A percentile compares a stretch with the other conserved stretches of the same genome.
phyloP scores from a whole-genome alignment of 495 filamentous ascomycete genomes.

The Neurospora sp. region DNA sequence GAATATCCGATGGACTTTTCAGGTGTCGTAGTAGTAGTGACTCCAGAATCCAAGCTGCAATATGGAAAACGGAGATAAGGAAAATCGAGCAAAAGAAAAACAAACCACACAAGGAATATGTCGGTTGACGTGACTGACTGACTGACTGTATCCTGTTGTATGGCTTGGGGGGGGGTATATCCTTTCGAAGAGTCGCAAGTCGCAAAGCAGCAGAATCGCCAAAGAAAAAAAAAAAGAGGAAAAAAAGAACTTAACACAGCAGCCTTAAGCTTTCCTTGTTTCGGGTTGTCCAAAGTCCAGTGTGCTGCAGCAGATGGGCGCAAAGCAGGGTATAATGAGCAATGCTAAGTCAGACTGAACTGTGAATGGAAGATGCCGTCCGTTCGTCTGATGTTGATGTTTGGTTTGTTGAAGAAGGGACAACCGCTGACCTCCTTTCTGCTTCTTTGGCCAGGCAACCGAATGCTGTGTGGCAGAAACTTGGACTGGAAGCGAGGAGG shows the following conservation, averaged over 20 bases:
- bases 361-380: neutral
- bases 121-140: neutral
- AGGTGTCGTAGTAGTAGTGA: neutral
- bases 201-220: neutral
- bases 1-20: neutral
- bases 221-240: neutral
- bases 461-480: neutral
- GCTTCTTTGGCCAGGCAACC: neutral
- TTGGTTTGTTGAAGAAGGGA: neutral
- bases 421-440: neutral
- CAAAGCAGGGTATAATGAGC: conserved; percentile 17
- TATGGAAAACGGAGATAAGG: neutral
- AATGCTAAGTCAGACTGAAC: conserved; percentile 1
- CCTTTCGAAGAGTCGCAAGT: neutral
- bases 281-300: neutral
- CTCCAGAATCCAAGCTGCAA: neutral
- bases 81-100: neutral
- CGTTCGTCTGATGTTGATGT: neutral
- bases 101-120: neutral
- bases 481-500: neutral
- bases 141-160: neutral
- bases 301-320: neutral
- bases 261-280: neutral
- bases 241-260: conserved; percentile 1
- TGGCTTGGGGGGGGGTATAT: neutral